phyloP scores from a whole-genome alignment of 805 yeast species.

The Candida chilensis region DNA sequence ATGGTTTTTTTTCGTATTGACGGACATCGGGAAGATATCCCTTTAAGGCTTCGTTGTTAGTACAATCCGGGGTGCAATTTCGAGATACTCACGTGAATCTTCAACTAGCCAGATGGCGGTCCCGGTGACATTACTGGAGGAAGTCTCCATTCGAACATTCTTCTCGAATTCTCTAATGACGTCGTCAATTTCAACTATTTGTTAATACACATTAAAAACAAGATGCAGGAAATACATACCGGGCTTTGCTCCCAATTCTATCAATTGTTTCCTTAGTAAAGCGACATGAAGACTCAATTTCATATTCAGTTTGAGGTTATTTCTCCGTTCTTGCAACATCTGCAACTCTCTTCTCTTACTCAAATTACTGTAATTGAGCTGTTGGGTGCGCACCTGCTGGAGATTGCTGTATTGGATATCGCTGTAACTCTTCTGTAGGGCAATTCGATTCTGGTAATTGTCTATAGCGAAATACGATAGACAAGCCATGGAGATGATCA shows the following conservation, averaged over 20 bases:
- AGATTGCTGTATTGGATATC: slow-evolving; percentile 5
- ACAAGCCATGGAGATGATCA: slow-evolving; percentile 30
- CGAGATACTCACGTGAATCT: slow-evolving; percentile 20
- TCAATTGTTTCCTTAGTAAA: slow-evolving; percentile 49
- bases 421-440: slow-evolving; percentile 21
- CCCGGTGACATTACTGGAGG: slow-evolving; percentile 46
- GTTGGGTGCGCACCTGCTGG: slow-evolving; percentile 1
- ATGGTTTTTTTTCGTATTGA: slow-evolving; percentile 43
- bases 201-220: neutral
- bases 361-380: slow-evolving; percentile 34
- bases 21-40: slow-evolving; percentile 46
- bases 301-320: slow-evolving; percentile 36
- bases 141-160: slow-evolving; percentile 47
- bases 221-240: slow-evolving; percentile 1
- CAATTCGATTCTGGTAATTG: slow-evolving; percentile 31
- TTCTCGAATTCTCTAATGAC: slow-evolving; percentile 49
- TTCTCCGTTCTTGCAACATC: slow-evolving; percentile 41
- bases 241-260: slow-evolving; percentile 51
- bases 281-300: slow-evolving; percentile 65
- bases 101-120: slow-evolving; percentile 54
- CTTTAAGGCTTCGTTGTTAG: slow-evolving; percentile 35
- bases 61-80: no score
- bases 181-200: slow-evolving; percentile 31
- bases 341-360: slow-evolving; percentile 44
- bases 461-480: slow-evolving; percentile 43